Evolutionary conservation across 768 basidiomycete genomes (phyloP), one percentile per base, ranked within the genome.

Genomic region (Guyanaporus albipodus): DNA sequence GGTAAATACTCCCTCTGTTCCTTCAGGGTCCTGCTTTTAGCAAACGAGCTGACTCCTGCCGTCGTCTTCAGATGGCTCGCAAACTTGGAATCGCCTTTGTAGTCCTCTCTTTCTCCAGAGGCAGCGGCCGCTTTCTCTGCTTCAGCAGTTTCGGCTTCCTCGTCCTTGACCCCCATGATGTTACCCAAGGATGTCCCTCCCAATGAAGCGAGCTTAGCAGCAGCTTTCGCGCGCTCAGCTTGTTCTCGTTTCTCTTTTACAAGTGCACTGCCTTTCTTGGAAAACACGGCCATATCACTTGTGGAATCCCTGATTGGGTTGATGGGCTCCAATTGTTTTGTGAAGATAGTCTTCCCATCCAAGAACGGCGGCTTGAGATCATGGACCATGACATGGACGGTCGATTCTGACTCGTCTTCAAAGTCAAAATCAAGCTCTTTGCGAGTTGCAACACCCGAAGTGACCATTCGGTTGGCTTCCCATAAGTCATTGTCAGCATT

Each of bases 401-500:
- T 89, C 3, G 93, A 93, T 61, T 95, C 92, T 0, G 88, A 85
- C 58, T 98, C 96, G 61, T 97, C 95, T 59, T 95, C 91, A 57
- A 97, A 93, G 59, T 98, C 94, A 19, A 94, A 75, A 62, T 99
- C 93, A 38, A 99, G 78, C 4, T 80, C 74, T 55, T 82, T 87
- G 27, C 89, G 85, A 8, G 89, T 90, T 1, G 91, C 89, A 17
- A 97, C 87, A 59, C 96, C 96, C 3, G 96, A 98, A 0, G 91
- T 91, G 9, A 91, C 74, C 87, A 99, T 94, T 60, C 95, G 89
- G 62, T 98, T 98, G 8, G 89, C 89, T 72, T 99, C 96, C 96
- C 96, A 99, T 10, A 95, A 72, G 59, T 99, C 96, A 59, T 96
- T 98, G 66, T 99, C 96, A 19, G 91, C 91, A 58, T 98, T 97